A percentile compares a stretch with the other conserved stretches of the same genome.
Evolutionary conservation across 2,329 filamentous ascomycete species (phyloP).

Genomic region (Fusarium sp.): DNA sequence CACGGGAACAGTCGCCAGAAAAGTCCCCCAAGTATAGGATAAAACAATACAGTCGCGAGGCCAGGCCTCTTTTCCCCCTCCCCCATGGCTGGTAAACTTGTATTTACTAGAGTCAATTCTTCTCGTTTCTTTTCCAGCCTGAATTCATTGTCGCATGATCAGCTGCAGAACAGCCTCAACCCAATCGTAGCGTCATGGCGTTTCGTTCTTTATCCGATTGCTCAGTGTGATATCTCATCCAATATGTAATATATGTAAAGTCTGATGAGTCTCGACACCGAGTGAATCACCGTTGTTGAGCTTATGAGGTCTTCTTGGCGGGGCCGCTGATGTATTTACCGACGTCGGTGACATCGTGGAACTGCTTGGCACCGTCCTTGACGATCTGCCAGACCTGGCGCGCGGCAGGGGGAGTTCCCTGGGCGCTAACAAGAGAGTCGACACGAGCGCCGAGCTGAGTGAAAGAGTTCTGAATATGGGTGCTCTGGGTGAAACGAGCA

Average conservation of each 20-base stretch:
- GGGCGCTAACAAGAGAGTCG: conserved; percentile 85
- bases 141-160: conserved; percentile 20
- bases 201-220: conserved; percentile 31
- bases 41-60: conserved; percentile 28
- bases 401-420: conserved; percentile 85
- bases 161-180: conserved; percentile 34
- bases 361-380: conserved; percentile 80
- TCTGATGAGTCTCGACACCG: conserved; percentile 9
- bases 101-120: conserved; percentile 1
- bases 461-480: conserved; percentile 89
- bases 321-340: conserved; percentile 76
- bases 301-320: conserved; percentile 63
- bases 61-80: conserved; percentile 21
- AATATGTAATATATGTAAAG: neutral
- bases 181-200: conserved; percentile 40
- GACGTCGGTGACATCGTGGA: conserved; percentile 83
- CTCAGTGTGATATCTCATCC: conserved; percentile 22
- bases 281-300: neutral
- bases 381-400: conserved; percentile 84
- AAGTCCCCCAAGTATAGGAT: conserved; percentile 35
- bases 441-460: conserved; percentile 78
- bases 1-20: conserved; percentile 32
- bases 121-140: conserved; percentile 21
- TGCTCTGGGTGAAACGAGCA: conserved; percentile 89
- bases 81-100: conserved; percentile 3